phyloP scores from a whole-genome alignment of 2,329 filamentous ascomycete genomes.

The Pseudogymnoascus sp. region DNA sequence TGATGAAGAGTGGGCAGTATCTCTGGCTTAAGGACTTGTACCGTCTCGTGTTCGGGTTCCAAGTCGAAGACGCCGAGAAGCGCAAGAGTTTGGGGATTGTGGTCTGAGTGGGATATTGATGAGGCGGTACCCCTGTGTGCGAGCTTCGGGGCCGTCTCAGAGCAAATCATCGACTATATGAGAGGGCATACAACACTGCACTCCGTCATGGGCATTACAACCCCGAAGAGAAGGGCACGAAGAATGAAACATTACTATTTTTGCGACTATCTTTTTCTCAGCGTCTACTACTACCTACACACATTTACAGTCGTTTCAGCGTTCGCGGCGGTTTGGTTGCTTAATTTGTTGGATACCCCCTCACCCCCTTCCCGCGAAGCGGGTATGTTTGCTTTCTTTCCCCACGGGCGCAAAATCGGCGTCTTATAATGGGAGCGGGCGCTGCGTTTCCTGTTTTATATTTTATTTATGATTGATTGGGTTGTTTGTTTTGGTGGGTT shows the following conservation, averaged over 20 bases:
- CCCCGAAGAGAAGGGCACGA: too few relatives aligned
- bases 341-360: constrained; percentile 3
- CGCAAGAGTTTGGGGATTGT: constrained; percentile 56
- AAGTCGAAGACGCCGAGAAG: constrained; percentile 65
- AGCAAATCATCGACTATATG: neutral
- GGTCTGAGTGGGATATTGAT: constrained; percentile 31
- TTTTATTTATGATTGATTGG: neutral
- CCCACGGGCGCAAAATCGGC: neutral
- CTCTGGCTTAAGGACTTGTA: constrained; percentile 75
- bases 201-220: neutral
- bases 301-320: constrained; percentile 9
- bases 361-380: neutral
- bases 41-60: constrained; percentile 74
- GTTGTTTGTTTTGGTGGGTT: neutral
- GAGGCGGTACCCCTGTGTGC: neutral
- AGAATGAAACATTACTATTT: neutral
- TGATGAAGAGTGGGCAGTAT: constrained; percentile 65
- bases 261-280: neutral
- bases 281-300: neutral
- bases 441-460: neutral
- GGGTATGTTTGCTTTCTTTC: neutral
- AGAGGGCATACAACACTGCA: neutral
- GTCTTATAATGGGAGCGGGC: constrained; percentile 4
- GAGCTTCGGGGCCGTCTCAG: neutral
- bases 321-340: neutral